Conservation (phyloP, 2,329 filamentous ascomycete genomes). For the Aureobasidium sp. region DNA sequence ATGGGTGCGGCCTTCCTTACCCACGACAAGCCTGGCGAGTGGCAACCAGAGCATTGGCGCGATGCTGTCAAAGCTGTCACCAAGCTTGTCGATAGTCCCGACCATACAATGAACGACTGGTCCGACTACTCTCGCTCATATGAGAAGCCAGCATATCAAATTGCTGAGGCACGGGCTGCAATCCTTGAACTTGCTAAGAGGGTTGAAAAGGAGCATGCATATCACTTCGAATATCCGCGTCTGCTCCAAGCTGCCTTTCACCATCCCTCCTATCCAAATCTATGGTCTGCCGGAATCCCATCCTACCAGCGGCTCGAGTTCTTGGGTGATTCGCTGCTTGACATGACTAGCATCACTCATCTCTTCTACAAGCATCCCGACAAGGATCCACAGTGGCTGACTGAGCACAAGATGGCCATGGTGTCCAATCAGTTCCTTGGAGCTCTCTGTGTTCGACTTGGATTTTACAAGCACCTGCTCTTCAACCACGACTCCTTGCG, state of each 20-base stretch:
- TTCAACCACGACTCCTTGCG: slow-evolving; percentile 45
- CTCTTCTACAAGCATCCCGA: slow-evolving; percentile 70
- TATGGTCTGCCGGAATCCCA: slow-evolving; percentile 66
- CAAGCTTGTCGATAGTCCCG: slow-evolving; percentile 57
- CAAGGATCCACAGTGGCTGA: slow-evolving; percentile 91
- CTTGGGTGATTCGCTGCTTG: slow-evolving; percentile 78
- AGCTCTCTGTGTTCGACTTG: slow-evolving; percentile 69
- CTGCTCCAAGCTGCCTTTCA: slow-evolving; percentile 79
- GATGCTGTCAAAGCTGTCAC: slow-evolving; percentile 60
- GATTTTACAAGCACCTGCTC: slow-evolving; percentile 66
- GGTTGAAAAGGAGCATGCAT: slow-evolving; percentile 54
- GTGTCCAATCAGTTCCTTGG: slow-evolving; percentile 92
- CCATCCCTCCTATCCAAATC: slow-evolving; percentile 72
- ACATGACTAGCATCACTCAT: slow-evolving; percentile 77
- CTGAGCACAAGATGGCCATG: slow-evolving; percentile 99
- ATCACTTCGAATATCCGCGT: slow-evolving; percentile 66
- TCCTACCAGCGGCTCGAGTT: slow-evolving; percentile 91
- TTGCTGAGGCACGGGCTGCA: slow-evolving; percentile 51
- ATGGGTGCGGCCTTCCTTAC: slow-evolving; percentile 75
- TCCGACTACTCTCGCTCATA: slow-evolving; percentile 67
- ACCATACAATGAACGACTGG: slow-evolving; percentile 65
- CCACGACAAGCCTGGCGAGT: slow-evolving; percentile 39
- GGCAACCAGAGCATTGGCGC: slow-evolving; percentile 46
- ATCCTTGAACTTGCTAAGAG: slow-evolving; percentile 62
- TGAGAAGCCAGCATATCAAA: slow-evolving; percentile 64